Base-by-base conservation (phyloP, 352 stramenopile species). In the Phytopythium ostracodes region DNA sequence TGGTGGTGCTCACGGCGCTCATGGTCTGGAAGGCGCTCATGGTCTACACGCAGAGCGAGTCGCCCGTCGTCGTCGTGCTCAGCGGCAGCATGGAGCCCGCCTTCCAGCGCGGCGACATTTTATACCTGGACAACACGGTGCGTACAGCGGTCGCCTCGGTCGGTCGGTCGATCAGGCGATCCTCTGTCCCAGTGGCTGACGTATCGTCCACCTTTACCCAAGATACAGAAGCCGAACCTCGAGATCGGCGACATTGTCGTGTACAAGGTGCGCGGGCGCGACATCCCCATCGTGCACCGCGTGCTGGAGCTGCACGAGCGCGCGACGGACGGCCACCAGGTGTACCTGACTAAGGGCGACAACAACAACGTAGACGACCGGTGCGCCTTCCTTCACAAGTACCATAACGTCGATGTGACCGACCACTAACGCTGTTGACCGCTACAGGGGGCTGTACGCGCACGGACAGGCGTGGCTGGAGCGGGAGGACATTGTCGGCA, bases 1-100 rank as follows among this genome's bases (percentile, higher is more conserved):
- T 99, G 95, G 98, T 99, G 70, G 95, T 99, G 61, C 96, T 99
- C 67, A 98, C 89, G 46, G 97, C 97, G 46, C 79, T 99, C 44
- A 99, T 99, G 96, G 99, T 99, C 71, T 99, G 97, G 97, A 99
- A 99, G 70, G 94, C 87, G 42, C 84, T 99, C 56, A 99, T 99
- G 94, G 90, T 98, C 57, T 88, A 96, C 56, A 99, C 97, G 40
- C 94, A 98, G 76, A 98, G 89, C 59, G 97, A 99, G 87, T 97
- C 83, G 59, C 97, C 97, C 11, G 96, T 99, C 27, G 97, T 99
- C 0, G 97, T 99, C n/a, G 97, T 99, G 43, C 88, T 99, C 65
- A 96, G 88, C 56, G 97, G 96, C 52, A 98, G 89, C 46, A 99
- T 99, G 97, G 97, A 99, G 81, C 97, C 97, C 14, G 97, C 97